phyloP scores from a whole-genome alignment of 768 basidiomycete genomes.

The Naganishia vaughanmartiniae region DNA sequence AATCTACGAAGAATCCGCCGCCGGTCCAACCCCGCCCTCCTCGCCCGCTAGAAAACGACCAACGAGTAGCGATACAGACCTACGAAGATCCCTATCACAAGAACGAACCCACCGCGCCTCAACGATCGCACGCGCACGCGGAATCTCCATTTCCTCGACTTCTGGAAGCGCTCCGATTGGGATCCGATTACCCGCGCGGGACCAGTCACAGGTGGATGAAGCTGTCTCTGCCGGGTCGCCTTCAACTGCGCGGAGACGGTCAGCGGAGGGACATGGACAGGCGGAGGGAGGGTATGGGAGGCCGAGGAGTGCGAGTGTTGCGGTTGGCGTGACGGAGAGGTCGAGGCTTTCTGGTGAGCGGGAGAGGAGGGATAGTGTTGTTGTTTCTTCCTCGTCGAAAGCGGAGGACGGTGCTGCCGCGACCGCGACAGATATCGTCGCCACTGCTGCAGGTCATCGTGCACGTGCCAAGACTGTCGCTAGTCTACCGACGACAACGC shows the following conservation, averaged over 20 bases:
- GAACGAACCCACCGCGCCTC: neutral
- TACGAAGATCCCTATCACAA: neutral
- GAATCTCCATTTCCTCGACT: neutral
- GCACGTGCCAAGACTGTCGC: slow-evolving; percentile 1
- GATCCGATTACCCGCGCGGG: neutral
- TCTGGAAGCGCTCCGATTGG: neutral
- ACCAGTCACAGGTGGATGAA: neutral
- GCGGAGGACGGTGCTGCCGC: too few species aligned
- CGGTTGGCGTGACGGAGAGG: neutral
- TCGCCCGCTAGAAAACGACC: neutral
- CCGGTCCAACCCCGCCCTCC: neutral
- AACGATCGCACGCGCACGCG: slow-evolving; percentile 1
- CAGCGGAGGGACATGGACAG: neutral
- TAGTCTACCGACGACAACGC: neutral
- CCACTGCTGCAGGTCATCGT: neutral
- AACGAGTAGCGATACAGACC: neutral
- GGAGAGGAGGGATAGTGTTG: neutral
- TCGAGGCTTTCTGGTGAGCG: neutral
- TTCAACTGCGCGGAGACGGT: too few species aligned
- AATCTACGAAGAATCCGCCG: neutral
- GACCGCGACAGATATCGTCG: neutral
- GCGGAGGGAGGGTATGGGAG: too few species aligned
- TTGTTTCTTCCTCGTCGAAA: too few species aligned
- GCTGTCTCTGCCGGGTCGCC: neutral
- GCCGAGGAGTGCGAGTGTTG: slow-evolving; percentile 10